Percentiles rank a stretch among this genome's conserved stretches.
These are phyloP conservation scores for Tolypocladium tropicale DNA, from an alignment of 2,329 filamentous ascomycete genomes.

Conservation along the genomic window DNA sequence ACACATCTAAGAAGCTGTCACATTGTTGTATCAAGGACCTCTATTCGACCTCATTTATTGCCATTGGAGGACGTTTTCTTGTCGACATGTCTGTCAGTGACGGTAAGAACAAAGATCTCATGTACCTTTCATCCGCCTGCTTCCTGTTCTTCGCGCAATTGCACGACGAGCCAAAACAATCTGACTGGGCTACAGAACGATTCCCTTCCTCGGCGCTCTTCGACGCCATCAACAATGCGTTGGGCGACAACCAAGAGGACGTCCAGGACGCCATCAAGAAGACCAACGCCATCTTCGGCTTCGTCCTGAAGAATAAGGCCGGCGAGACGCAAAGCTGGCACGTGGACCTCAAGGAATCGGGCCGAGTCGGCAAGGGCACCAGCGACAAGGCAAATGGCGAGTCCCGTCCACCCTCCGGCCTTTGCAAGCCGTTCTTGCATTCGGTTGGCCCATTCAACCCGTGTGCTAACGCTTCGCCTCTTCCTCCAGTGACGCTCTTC, in stretches of 20 bases:
- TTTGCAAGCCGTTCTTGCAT: not conserved
- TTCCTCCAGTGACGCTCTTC: conserved; percentile 59
- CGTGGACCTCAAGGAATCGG: conserved; percentile 89
- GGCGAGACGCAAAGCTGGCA: conserved; percentile 82
- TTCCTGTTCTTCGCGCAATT: too few relatives aligned
- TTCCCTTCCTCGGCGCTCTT: conserved; percentile 90
- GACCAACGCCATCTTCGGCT: conserved; percentile 78
- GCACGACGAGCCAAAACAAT: too few relatives aligned
- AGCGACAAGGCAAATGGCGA: conserved; percentile 75
- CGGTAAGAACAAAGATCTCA: too few relatives aligned
- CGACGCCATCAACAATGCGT: conserved; percentile 69
- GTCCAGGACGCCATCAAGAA: conserved; percentile 84
- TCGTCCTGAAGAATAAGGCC: conserved; percentile 78
- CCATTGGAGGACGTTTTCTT: too few relatives aligned
- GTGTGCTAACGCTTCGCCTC: not conserved
- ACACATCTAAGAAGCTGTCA: too few relatives aligned
- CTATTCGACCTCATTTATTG: too few relatives aligned
- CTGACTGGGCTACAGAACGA: conserved; percentile 57
- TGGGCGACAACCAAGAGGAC: conserved; percentile 59
- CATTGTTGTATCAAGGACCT: too few relatives aligned
- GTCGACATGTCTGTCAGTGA: not conserved
- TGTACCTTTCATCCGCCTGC: too few relatives aligned
- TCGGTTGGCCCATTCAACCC: not conserved
- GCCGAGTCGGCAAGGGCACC: conserved; percentile 67
- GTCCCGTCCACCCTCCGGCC: too few relatives aligned